Evolutionary conservation across 768 basidiomycete species (phyloP).

Genomic region (Kondoa subrosea): DNA sequence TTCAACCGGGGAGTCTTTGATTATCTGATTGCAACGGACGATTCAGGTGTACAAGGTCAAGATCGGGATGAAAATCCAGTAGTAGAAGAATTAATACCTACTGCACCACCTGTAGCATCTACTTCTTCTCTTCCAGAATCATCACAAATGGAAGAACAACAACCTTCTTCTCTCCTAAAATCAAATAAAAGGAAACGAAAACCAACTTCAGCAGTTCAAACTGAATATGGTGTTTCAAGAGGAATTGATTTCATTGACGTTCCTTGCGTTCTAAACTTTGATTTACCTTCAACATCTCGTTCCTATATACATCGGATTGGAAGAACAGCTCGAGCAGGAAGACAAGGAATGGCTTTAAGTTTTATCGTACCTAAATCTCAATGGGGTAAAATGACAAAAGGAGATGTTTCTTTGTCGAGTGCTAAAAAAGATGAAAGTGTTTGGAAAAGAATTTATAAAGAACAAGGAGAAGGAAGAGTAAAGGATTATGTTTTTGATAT

Average conservation of each 20-base stretch:
- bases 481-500: conserved; percentile 88
- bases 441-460: conserved; percentile 57
- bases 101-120: conserved; percentile 9
- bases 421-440: conserved; percentile 59
- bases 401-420: conserved; percentile 51
- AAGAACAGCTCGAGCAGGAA: conserved; percentile 86
- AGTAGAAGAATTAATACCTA: background rate
- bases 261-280: conserved; percentile 93
- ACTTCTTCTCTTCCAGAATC: conserved; percentile 21
- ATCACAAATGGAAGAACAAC: background rate
- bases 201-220: conserved; percentile 40
- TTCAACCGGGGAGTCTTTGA: conserved; percentile 98
- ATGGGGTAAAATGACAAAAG: conserved; percentile 37
- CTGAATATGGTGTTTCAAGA: conserved; percentile 83
- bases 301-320: conserved; percentile 92
- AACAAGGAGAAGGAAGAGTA: conserved; percentile 45
- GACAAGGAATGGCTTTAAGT: conserved; percentile 76
- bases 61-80: conserved; percentile 3
- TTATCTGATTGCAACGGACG: conserved; percentile 95
- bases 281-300: conserved; percentile 70
- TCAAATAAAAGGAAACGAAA: conserved; percentile 30
- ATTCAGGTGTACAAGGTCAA: conserved; percentile 42
- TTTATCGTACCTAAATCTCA: conserved; percentile 48
- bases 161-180: background rate
- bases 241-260: conserved; percentile 96